These are phyloP conservation scores for Alternaria viburni DNA, from an alignment of 2,329 filamentous ascomycete genomes.

Conservation along the genomic window DNA sequence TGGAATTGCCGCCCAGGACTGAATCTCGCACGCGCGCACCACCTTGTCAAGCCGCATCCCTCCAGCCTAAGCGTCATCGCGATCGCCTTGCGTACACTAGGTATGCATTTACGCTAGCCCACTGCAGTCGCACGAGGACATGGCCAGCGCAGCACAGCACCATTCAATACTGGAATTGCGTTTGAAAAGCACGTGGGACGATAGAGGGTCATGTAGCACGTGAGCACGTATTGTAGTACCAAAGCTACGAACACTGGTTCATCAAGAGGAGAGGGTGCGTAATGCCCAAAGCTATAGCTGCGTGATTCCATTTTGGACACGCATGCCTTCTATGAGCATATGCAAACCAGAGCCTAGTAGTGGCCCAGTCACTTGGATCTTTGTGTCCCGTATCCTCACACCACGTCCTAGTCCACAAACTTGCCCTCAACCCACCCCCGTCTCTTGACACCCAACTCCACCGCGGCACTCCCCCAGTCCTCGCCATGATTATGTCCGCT, in stretches of 20 bases:
- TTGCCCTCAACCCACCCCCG: slow-evolving; percentile 79
- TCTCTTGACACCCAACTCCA: slow-evolving; percentile 90
- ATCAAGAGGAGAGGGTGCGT: no score
- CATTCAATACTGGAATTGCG: background rate
- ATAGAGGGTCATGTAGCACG: background rate
- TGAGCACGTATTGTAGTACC: background rate
- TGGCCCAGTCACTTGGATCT: background rate
- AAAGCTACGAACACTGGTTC: background rate
- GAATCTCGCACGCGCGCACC: slow-evolving; percentile 9
- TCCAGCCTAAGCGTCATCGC: slow-evolving; percentile 38
- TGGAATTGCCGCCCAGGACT: background rate
- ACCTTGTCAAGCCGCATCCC: slow-evolving; percentile 6
- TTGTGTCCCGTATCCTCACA: background rate
- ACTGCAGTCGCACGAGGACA: background rate
- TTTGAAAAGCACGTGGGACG: background rate
- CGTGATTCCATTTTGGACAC: background rate
- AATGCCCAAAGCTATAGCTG: no score
- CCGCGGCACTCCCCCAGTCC: slow-evolving; percentile 93
- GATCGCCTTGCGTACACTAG: slow-evolving; percentile 10
- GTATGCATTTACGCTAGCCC: slow-evolving; percentile 8
- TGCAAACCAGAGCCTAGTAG: background rate
- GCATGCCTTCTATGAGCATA: background rate
- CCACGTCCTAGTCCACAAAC: slow-evolving; percentile 52
- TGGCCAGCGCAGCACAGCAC: background rate
- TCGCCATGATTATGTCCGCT: slow-evolving; percentile 89